These are phyloP conservation scores for Zarea fungicola DNA, from an alignment of 2,329 filamentous ascomycete species.

Conservation along the genomic window DNA sequence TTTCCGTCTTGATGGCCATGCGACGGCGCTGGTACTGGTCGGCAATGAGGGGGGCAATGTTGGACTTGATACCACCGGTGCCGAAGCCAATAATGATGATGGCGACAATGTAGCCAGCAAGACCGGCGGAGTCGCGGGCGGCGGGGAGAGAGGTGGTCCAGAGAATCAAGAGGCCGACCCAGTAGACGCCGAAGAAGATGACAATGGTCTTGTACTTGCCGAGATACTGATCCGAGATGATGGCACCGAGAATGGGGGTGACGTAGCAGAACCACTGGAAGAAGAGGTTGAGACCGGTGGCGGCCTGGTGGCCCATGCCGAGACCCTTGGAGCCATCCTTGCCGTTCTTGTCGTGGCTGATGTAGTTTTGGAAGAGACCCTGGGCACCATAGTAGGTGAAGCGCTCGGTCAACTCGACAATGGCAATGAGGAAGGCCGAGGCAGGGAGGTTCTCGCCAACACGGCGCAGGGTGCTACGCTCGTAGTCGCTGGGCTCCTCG, in stretches of 20 bases:
- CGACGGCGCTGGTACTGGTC: slow-evolving; percentile 57
- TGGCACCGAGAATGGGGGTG: slow-evolving; percentile 45
- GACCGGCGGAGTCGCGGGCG: slow-evolving; percentile 34
- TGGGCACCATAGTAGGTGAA: slow-evolving; percentile 54
- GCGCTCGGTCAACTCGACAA: slow-evolving; percentile 52
- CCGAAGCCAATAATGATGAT: slow-evolving; percentile 61
- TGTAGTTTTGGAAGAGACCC: slow-evolving; percentile 53
- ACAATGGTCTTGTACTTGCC: slow-evolving; percentile 60
- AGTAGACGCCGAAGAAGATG: slow-evolving; percentile 52
- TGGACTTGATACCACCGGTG: slow-evolving; percentile 66
- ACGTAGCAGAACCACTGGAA: slow-evolving; percentile 49
- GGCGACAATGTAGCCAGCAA: slow-evolving; percentile 47
- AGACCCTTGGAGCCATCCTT: slow-evolving; percentile 43
- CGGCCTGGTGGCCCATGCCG: slow-evolving; percentile 49
- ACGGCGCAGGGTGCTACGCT: slow-evolving; percentile 45
- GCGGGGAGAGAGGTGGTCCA: slow-evolving; percentile 43
- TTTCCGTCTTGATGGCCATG: slow-evolving; percentile 45
- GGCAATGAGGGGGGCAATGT: slow-evolving; percentile 53
- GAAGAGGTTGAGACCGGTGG: slow-evolving; percentile 49
- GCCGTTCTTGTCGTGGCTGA: slow-evolving; percentile 32
- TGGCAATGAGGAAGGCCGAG: slow-evolving; percentile 51
- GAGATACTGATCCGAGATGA: slow-evolving; percentile 52
- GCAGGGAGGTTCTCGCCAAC: slow-evolving; percentile 49
- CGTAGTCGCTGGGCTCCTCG: slow-evolving; percentile 47
- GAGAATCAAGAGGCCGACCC: slow-evolving; percentile 50